Evolutionary conservation across 352 stramenopile species (phyloP), one percentile per base, ranked within the genome.

Genomic region (Phytophthora citricola): DNA sequence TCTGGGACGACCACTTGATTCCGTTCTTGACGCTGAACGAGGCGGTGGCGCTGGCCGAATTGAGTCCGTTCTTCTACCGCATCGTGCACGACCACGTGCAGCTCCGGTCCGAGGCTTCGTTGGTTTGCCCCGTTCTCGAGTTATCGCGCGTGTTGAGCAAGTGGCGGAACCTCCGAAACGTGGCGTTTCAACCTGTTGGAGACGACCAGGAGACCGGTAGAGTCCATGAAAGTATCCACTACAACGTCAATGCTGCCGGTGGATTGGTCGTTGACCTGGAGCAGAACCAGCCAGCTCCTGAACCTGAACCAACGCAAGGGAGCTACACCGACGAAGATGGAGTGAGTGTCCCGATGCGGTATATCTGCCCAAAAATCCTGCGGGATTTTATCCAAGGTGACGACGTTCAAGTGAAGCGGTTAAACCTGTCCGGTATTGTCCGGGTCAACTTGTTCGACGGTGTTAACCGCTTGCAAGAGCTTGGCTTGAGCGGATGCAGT

Each of bases 401-500:
- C 0, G 40, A 51, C 22, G 32, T 57, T 20, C 62, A 53, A 27
- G 50, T 89, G 9, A 75, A 78, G 29, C 68, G 14, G 40, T 64
- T 89, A 15, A 89, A 87, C 36, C 57, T 89, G 46, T 84, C 76
- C 1, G 76, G 78, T 0, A 83, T 87, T 49, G 66, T 59, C 14
- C 73, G 67, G 31, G 82, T 91, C 29, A 64, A 60, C 6, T 68
- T 89, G 15, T 88, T 88, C n/a, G 72, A 85, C 27, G 81, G 81
- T 6, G 75, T 90, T 34, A 69, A 81, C 44, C 29, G 24, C 8
- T 65, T 92, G 11, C 38, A 81, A 7, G 65, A 77, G 31, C 65
- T 92, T 8, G 83, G 83, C 38, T 69, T 92, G 29, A 89, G 82
- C 50, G 79, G 84, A n/a, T 89, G 79, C 53, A 72, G 57, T 9